A percentile compares a stretch with the other conserved stretches of the same genome.
These are phyloP conservation scores for Macrophomina tecta DNA, from an alignment of 2,329 filamentous ascomycete species.

Conservation along the genomic window DNA sequence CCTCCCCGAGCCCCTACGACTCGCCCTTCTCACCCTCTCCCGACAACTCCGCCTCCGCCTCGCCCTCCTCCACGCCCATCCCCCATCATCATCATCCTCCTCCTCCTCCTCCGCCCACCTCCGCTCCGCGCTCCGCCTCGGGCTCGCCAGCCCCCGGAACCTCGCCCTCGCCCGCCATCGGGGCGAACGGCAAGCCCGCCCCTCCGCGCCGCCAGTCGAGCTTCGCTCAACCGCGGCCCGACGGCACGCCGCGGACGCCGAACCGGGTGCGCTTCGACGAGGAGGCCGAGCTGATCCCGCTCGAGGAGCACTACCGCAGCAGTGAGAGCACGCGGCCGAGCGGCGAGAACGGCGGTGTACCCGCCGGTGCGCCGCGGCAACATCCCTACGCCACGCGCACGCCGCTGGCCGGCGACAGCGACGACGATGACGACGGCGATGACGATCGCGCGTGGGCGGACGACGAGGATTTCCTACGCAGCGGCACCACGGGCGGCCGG, in stretches of 20 bases:
- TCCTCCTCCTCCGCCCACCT: background rate
- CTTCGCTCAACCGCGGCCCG: constrained; percentile 53
- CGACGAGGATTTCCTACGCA: constrained; percentile 64
- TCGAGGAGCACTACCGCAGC: constrained; percentile 12
- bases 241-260: constrained; percentile 66
- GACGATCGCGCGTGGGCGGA: constrained; percentile 54
- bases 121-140: constrained; percentile 13
- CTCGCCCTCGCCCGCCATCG: constrained; percentile 32
- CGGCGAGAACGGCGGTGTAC: background rate
- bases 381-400: constrained; percentile 26
- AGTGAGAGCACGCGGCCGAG: background rate
- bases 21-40: background rate
- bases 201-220: constrained; percentile 48
- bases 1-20: constrained; percentile 8
- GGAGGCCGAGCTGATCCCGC: constrained; percentile 36
- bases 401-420: constrained; percentile 6
- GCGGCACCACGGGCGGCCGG: constrained; percentile 29
- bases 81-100: too few species aligned
- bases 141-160: constrained; percentile 25
- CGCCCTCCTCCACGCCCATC: constrained; percentile 7
- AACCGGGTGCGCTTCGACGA: constrained; percentile 77
- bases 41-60: background rate
- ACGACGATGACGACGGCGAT: constrained; percentile 43
- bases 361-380: constrained; percentile 6
- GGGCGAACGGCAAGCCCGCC: constrained; percentile 17